Conservation (phyloP, 2,329 filamentous ascomycete genomes). For the Ceratocystiopsis brevicomis region DNA sequence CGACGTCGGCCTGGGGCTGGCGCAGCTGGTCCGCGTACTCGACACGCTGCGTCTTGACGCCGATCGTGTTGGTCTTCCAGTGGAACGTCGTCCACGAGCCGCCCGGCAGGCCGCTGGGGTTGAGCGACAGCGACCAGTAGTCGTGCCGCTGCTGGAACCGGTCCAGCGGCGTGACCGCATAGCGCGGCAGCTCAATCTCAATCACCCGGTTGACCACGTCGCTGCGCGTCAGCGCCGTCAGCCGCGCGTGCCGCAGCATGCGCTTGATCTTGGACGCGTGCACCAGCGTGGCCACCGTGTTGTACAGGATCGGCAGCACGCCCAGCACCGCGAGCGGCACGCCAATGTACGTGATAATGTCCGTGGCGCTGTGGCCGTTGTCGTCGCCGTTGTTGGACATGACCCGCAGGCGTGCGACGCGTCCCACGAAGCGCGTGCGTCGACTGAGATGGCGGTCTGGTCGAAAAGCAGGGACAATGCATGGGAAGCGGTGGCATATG, state of each 20-base stretch:
- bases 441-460: no score
- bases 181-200: slow-evolving; percentile 45
- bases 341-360: slow-evolving; percentile 19
- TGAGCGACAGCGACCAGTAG: slow-evolving; percentile 37
- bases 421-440: no score
- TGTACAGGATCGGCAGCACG: slow-evolving; percentile 47
- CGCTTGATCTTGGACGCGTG: slow-evolving; percentile 41
- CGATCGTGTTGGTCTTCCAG: slow-evolving; percentile 44
- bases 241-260: slow-evolving; percentile 34
- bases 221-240: slow-evolving; percentile 40
- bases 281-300: slow-evolving; percentile 38
- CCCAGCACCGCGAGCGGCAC: slow-evolving; percentile 18
- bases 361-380: slow-evolving; percentile 11
- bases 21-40: slow-evolving; percentile 40
- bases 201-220: slow-evolving; percentile 47
- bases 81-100: slow-evolving; percentile 48
- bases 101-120: slow-evolving; percentile 35
- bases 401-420: no score
- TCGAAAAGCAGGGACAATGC: no score
- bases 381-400: not conserved
- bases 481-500: no score
- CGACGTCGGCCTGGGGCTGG: slow-evolving; percentile 32
- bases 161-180: slow-evolving; percentile 42
- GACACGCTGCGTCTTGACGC: slow-evolving; percentile 40
- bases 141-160: slow-evolving; percentile 30